Conservation (phyloP, 345 rosid species). For the Salix purpurea region DNA sequence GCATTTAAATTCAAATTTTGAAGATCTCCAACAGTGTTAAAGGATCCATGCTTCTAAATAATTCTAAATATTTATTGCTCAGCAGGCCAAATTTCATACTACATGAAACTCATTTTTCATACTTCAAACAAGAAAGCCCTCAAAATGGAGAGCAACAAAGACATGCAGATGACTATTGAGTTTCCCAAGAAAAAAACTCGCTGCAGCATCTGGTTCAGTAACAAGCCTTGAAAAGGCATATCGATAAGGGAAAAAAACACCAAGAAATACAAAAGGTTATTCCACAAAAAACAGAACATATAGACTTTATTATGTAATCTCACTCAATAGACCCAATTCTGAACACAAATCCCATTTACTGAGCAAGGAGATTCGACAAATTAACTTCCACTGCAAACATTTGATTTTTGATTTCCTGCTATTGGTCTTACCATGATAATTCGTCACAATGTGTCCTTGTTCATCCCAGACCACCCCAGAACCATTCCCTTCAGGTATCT, state of each 20-base stretch:
- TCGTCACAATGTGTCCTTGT: conserved; percentile 85
- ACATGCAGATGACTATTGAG: background rate
- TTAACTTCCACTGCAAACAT: background rate
- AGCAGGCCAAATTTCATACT: background rate
- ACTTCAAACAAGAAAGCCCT: background rate
- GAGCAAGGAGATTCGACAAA: background rate
- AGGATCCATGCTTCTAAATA: background rate
- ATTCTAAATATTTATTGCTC: background rate
- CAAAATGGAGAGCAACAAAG: background rate
- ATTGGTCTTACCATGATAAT: conserved; percentile 78
- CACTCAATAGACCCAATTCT: background rate
- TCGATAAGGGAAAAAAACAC: background rate
- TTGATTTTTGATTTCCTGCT: background rate
- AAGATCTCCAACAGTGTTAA: background rate
- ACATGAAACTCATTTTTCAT: background rate
- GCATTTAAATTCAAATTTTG: conserved; percentile 2
- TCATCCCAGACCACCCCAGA: conserved; percentile 97
- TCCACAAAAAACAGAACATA: background rate
- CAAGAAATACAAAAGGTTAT: background rate
- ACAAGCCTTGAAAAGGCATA: background rate
- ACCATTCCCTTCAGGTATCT: conserved; percentile 99
- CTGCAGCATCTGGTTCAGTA: background rate
- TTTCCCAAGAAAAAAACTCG: background rate
- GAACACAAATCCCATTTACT: background rate
- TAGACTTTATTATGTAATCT: background rate